These are phyloP conservation scores for Arthrobotrys pseudoclavata DNA, from an alignment of 2,329 filamentous ascomycete species.

Conservation along the genomic window DNA sequence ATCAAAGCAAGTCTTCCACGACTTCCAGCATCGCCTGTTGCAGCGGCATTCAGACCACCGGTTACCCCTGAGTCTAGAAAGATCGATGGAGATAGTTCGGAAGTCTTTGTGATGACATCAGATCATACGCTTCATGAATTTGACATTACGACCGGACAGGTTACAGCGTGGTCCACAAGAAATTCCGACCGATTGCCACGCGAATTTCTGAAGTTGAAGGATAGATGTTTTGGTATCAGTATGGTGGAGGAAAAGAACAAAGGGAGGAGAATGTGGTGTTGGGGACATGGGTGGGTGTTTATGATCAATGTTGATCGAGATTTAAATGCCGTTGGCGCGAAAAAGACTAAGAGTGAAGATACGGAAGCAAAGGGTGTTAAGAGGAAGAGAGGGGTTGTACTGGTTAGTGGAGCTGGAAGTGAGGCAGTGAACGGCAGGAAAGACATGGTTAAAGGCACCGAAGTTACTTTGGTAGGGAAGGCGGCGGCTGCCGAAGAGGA, in stretches of 20 bases:
- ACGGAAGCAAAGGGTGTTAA: slow-evolving; percentile 36
- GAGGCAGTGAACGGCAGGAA: slow-evolving; percentile 23
- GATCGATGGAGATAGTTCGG: slow-evolving; percentile 59
- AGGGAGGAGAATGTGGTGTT: slow-evolving; percentile 89
- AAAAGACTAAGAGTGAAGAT: slow-evolving; percentile 24
- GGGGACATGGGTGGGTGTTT: slow-evolving; percentile 91
- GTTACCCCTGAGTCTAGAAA: background rate
- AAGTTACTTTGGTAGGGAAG: slow-evolving; percentile 44
- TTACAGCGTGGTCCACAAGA: slow-evolving; percentile 87
- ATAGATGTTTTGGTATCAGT: slow-evolving; percentile 82
- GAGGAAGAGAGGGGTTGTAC: slow-evolving; percentile 59
- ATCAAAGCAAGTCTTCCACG: slow-evolving; percentile 50
- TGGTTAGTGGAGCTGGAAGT: slow-evolving; percentile 49
- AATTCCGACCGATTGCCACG: slow-evolving; percentile 79
- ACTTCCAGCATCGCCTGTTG: slow-evolving; percentile 39
- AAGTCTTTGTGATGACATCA: slow-evolving; percentile 64
- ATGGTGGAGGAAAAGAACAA: slow-evolving; percentile 65
- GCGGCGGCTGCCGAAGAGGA: slow-evolving; percentile 3
- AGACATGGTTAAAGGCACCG: slow-evolving; percentile 39
- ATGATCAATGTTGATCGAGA: slow-evolving; percentile 73
- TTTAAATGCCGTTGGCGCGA: slow-evolving; percentile 21
- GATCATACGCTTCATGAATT: slow-evolving; percentile 79
- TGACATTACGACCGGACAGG: slow-evolving; percentile 79
- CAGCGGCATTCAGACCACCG: slow-evolving; percentile 40
- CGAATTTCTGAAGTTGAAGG: slow-evolving; percentile 79